Evolutionary conservation across 768 basidiomycete species (phyloP).

Genomic region (Lactifluus pinguis): DNA sequence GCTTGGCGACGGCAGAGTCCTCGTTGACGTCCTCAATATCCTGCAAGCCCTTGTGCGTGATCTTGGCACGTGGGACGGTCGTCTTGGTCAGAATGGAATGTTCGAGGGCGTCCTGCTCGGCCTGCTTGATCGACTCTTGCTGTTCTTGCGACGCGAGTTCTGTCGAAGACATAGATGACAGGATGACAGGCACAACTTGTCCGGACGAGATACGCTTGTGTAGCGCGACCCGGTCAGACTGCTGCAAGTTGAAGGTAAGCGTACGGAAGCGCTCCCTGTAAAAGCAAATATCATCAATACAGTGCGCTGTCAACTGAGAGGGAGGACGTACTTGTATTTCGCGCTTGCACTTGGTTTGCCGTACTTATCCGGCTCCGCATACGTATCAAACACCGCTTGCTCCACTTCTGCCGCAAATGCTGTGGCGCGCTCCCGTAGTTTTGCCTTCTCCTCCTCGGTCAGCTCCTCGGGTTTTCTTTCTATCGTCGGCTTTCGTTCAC

Average conservation of each 20-base stretch:
- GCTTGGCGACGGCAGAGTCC: slow-evolving; percentile 18
- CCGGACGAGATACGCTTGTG: slow-evolving; percentile 69
- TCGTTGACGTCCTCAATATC: slow-evolving; percentile 77
- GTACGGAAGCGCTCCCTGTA: slow-evolving; percentile 83
- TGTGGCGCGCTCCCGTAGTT: slow-evolving; percentile 45
- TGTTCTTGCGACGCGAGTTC: slow-evolving; percentile 85
- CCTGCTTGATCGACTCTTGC: slow-evolving; percentile 71
- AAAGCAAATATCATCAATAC: not conserved
- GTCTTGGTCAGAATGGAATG: slow-evolving; percentile 77
- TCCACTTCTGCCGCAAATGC: slow-evolving; percentile 67
- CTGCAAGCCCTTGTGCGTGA: slow-evolving; percentile 89
- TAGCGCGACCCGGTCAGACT: slow-evolving; percentile 68
- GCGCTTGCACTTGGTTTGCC: slow-evolving; percentile 52
- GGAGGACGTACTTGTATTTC: slow-evolving; percentile 68
- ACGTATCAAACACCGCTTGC: slow-evolving; percentile 63
- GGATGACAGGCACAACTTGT: slow-evolving; percentile 56
- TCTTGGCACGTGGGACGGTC: slow-evolving; percentile 60
- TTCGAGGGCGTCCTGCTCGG: slow-evolving; percentile 74
- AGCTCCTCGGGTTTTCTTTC: slow-evolving; percentile 29
- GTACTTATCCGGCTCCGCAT: slow-evolving; percentile 67
- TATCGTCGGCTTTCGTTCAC: not conserved
- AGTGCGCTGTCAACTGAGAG: not conserved
- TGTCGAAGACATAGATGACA: slow-evolving; percentile 80
- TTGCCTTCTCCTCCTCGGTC: slow-evolving; percentile 50
- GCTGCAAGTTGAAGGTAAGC: slow-evolving; percentile 80